Evolutionary conservation across 306 rosid species (phyloP).

Genomic region (Castanopsis chinensis): DNA sequence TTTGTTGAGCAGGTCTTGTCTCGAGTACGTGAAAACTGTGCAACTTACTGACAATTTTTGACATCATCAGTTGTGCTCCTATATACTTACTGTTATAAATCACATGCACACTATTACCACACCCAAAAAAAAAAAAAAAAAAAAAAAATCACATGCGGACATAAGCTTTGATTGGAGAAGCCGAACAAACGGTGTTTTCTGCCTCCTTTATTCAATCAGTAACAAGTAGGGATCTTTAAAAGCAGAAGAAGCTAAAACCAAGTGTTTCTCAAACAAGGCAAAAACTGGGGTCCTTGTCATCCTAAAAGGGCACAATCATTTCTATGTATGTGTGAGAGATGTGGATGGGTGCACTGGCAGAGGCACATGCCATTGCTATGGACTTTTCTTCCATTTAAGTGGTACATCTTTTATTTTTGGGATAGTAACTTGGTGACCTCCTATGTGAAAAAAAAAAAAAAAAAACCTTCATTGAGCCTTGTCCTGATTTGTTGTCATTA

Average conservation of each 20-base stretch:
- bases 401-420: background rate
- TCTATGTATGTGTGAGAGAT: slow-evolving; percentile 23
- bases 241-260: slow-evolving; percentile 2
- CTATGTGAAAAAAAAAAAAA: background rate
- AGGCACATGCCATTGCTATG: slow-evolving; percentile 37
- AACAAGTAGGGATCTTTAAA: slow-evolving; percentile 2
- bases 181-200: slow-evolving; percentile 15
- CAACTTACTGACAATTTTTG: too few relatives aligned
- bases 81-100: too few relatives aligned
- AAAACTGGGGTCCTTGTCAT: slow-evolving; percentile 40
- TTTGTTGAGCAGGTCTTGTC: too few relatives aligned
- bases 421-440: background rate
- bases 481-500: slow-evolving; percentile 12
- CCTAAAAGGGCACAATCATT: slow-evolving; percentile 41
- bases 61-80: too few relatives aligned
- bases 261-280: slow-evolving; percentile 3
- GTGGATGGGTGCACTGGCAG: slow-evolving; percentile 45
- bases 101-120: too few relatives aligned
- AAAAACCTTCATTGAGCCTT: background rate
- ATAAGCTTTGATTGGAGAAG: background rate
- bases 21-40: too few relatives aligned
- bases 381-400: slow-evolving; percentile 12
- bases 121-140: too few relatives aligned
- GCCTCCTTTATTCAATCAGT: slow-evolving; percentile 15
- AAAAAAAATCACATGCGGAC: too few relatives aligned